phyloP scores from a whole-genome alignment of 228 moss, liverwort and hornwort species.

The Sphagnum fallax region DNA sequence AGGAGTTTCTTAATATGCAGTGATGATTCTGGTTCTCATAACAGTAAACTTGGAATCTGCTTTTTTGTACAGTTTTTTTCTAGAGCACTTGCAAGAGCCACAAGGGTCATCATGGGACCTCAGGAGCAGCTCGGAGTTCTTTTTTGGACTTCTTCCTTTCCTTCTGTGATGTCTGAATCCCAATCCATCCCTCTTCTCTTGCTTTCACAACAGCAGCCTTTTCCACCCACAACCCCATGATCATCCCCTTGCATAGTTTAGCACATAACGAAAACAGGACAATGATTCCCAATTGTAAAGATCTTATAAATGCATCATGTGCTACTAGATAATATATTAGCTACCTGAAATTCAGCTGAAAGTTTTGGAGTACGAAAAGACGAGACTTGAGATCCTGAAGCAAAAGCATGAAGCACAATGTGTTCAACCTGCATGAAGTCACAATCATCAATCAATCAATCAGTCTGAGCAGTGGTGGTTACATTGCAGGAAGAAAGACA shows the following conservation, averaged over 20 bases:
- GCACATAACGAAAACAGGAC: too few species aligned
- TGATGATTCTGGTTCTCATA: too few species aligned
- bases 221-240: neutral
- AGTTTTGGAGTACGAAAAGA: slow-evolving; percentile 74
- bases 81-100: too few species aligned
- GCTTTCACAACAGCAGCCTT: slow-evolving; percentile 26
- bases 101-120: neutral
- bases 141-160: slow-evolving; percentile 9
- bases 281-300: too few species aligned
- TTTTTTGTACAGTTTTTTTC: too few species aligned
- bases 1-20: too few species aligned
- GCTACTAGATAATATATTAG: too few species aligned
- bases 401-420: slow-evolving; percentile 64
- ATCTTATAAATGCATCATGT: too few species aligned
- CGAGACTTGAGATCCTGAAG: slow-evolving; percentile 67
- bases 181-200: slow-evolving; percentile 18
- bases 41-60: too few species aligned
- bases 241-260: too few species aligned
- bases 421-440: slow-evolving; percentile 66
- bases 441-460: neutral
- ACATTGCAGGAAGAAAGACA: neutral
- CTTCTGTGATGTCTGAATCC: slow-evolving; percentile 5
- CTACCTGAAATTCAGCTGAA: slow-evolving; percentile 54
- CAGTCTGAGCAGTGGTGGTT: neutral
- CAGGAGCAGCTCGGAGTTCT: slow-evolving; percentile 6